A percentile compares a stretch with the other conserved stretches of the same genome.
Conservation (phyloP, 2,329 filamentous ascomycete genomes). For the Coniochaeta prunicola region DNA sequence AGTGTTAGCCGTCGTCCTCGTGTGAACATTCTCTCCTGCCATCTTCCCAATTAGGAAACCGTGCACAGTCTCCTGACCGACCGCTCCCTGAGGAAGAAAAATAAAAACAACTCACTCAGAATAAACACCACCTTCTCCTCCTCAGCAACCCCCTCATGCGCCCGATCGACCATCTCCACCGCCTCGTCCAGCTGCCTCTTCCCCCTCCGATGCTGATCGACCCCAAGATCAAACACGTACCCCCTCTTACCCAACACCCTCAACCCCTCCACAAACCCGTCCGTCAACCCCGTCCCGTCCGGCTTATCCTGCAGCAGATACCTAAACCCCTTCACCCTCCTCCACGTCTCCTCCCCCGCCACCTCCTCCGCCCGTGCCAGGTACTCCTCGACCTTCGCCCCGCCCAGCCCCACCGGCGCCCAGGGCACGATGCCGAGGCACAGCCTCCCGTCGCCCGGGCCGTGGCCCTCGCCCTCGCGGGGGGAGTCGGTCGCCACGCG, state of each 20-base stretch:
- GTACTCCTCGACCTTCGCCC: constrained; percentile 55
- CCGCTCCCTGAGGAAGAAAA: background rate
- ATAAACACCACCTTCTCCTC: constrained; percentile 59
- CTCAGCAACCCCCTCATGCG: constrained; percentile 54
- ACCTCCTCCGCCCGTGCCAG: constrained; percentile 51
- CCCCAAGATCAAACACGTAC: constrained; percentile 73
- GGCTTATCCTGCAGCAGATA: constrained; percentile 78
- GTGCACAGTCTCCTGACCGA: background rate
- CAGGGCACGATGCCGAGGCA: constrained; percentile 72
- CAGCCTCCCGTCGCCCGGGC: constrained; percentile 38
- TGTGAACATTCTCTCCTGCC: background rate
- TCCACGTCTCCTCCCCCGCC: constrained; percentile 56
- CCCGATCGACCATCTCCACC: constrained; percentile 60
- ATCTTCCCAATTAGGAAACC: no score
- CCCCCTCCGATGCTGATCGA: constrained; percentile 74
- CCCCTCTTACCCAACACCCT: constrained; percentile 56
- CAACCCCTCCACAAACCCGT: constrained; percentile 58
- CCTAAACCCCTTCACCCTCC: constrained; percentile 68
- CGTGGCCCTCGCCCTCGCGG: constrained; percentile 50
- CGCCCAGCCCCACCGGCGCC: constrained; percentile 70
- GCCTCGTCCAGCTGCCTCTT: constrained; percentile 66
- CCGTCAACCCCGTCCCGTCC: constrained; percentile 53
- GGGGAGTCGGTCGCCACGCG: constrained; percentile 57
- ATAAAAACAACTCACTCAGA: constrained; percentile 48
- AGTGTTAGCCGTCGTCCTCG: background rate